Percentiles rank a stretch among this genome's conserved stretches.
phyloP scores from a whole-genome alignment of 2,329 filamentous ascomycete genomes.

The Diplodia sapinea region DNA sequence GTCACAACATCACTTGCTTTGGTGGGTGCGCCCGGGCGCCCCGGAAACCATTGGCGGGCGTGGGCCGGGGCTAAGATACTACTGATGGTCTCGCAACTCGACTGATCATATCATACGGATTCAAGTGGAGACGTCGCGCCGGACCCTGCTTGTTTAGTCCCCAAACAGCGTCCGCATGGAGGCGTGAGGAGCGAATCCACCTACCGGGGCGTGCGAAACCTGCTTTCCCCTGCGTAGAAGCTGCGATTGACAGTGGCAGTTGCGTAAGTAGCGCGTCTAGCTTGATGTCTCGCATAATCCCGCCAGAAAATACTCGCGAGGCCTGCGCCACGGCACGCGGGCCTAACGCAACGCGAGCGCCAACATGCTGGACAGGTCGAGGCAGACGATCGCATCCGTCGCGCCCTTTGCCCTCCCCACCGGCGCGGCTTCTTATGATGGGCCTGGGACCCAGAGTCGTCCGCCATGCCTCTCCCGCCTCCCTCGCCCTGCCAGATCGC shows the following conservation, averaged over 20 bases:
- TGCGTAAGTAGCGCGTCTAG: slow-evolving; percentile 25
- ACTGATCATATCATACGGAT: neutral
- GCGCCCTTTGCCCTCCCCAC: slow-evolving; percentile 8
- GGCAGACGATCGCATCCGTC: slow-evolving; percentile 16
- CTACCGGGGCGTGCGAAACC: neutral
- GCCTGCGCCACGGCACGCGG: slow-evolving; percentile 15
- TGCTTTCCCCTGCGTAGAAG: slow-evolving; percentile 7
- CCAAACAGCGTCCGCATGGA: neutral
- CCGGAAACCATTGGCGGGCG: neutral
- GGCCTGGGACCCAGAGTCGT: slow-evolving; percentile 2
- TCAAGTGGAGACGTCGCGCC: slow-evolving; percentile 2
- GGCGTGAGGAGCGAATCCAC: slow-evolving; percentile 1
- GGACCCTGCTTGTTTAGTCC: slow-evolving; percentile 7
- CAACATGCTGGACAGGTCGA: slow-evolving; percentile 14
- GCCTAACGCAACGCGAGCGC: slow-evolving; percentile 15
- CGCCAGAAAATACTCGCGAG: slow-evolving; percentile 11
- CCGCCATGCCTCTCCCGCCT: neutral
- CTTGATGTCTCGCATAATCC: slow-evolving; percentile 25
- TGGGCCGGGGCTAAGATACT: neutral
- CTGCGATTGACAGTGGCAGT: slow-evolving; percentile 16
- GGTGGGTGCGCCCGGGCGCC: slow-evolving; percentile 5
- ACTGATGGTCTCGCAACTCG: neutral
- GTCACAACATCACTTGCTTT: neutral
- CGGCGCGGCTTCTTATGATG: slow-evolving; percentile 14
- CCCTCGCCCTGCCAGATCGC: slow-evolving; percentile 6